Evolutionary conservation across 2,329 filamentous ascomycete species (phyloP).

Genomic region (Trichoderma afroharzianum): DNA sequence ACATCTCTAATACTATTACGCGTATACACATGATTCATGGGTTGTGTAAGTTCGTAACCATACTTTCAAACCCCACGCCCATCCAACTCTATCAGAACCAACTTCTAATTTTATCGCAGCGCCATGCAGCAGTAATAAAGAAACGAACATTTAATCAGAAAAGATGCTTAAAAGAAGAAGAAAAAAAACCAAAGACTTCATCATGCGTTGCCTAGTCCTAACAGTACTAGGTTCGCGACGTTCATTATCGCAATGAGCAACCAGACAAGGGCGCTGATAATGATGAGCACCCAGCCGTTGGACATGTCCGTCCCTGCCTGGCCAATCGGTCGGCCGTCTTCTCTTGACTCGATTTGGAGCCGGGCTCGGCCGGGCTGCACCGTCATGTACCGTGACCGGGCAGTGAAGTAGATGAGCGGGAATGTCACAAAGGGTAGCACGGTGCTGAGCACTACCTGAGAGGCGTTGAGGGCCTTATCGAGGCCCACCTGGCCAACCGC

Average conservation of each 20-base stretch:
- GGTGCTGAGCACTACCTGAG: constrained; percentile 73
- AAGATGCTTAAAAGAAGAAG: background rate
- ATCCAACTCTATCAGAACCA: background rate
- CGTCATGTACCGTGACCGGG: constrained; percentile 75
- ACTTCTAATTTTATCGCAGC: background rate
- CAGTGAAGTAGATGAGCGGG: constrained; percentile 82
- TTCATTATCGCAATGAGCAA: constrained; percentile 73
- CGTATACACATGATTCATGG: background rate
- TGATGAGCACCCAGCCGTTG: constrained; percentile 64
- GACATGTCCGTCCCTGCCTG: constrained; percentile 55
- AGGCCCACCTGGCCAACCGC: constrained; percentile 70
- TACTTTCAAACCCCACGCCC: background rate
- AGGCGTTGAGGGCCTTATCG: constrained; percentile 67
- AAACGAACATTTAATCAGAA: background rate
- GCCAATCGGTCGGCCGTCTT: constrained; percentile 13
- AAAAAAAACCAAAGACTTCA: background rate
- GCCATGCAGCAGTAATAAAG: background rate
- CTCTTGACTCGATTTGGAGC: constrained; percentile 27
- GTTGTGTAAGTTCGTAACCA: background rate
- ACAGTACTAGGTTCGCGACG: constrained; percentile 67
- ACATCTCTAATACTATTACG: background rate
- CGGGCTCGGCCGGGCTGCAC: constrained; percentile 48
- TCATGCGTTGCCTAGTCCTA: constrained; percentile 38
- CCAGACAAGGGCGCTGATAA: constrained; percentile 62
- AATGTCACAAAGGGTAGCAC: constrained; percentile 80